phyloP scores from a whole-genome alignment of 2,329 filamentous ascomycete species.

The Myriosclerotinia curreyana region DNA sequence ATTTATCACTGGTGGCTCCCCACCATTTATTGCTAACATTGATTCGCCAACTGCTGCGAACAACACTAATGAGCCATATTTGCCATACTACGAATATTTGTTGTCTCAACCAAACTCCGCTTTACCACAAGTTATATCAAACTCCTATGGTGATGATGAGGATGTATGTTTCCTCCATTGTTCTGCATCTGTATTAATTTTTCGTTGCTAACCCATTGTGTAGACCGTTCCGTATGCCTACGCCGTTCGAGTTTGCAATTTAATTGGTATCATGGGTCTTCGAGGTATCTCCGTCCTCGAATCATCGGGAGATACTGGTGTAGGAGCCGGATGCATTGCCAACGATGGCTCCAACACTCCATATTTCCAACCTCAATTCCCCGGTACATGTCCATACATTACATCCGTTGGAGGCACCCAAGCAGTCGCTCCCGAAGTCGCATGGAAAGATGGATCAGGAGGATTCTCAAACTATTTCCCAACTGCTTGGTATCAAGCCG shows the following conservation, averaged over 20 bases:
- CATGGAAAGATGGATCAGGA: conserved; percentile 49
- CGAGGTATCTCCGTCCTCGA: conserved; percentile 53
- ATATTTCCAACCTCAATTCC: conserved; percentile 55
- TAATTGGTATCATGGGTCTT: conserved; percentile 52
- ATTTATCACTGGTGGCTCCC: conserved; percentile 54
- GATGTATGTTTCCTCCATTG: conserved; percentile 24
- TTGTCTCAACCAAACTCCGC: conserved; percentile 43
- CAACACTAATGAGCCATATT: conserved; percentile 55
- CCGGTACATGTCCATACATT: conserved; percentile 45
- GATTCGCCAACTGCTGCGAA: conserved; percentile 26
- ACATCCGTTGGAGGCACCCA: conserved; percentile 34
- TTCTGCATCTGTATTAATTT: neutral
- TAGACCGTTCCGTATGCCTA: conserved; percentile 52
- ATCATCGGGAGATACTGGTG: conserved; percentile 52
- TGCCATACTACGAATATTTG: conserved; percentile 54
- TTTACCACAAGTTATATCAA: conserved; percentile 55
- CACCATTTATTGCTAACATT: conserved; percentile 51
- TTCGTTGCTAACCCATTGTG: neutral
- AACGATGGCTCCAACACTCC: conserved; percentile 55
- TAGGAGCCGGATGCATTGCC: conserved; percentile 47
- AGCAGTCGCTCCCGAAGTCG: conserved; percentile 37
- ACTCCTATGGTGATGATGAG: conserved; percentile 59
- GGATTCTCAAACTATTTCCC: conserved; percentile 53
- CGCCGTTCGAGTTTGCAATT: conserved; percentile 51
- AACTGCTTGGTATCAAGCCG: conserved; percentile 47